Evolutionary conservation across 768 basidiomycete genomes (phyloP).

Genomic region (Suillus bovinus): DNA sequence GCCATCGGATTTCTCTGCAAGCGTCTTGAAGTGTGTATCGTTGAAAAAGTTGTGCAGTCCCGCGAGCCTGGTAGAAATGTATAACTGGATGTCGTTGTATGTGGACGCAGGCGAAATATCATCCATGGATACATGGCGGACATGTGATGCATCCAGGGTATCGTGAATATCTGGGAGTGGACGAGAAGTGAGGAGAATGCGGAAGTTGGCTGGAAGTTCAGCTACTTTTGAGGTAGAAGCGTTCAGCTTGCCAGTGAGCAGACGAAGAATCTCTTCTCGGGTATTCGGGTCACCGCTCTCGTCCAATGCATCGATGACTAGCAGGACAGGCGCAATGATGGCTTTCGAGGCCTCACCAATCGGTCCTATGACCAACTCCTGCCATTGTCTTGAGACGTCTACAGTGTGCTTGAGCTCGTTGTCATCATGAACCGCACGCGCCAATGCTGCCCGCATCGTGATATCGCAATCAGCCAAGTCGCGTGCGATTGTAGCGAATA

Average conservation of each 20-base stretch:
- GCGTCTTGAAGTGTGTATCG: neutral
- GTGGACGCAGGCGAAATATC: neutral
- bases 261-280: neutral
- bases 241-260: neutral
- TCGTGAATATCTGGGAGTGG: neutral
- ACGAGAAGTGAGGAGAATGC: neutral
- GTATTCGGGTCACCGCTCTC: neutral
- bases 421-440: neutral
- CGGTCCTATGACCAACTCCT: neutral
- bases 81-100: slow-evolving; percentile 3
- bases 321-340: neutral
- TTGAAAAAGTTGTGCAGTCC: neutral
- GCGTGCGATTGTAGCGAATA: neutral
- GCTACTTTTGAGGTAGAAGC: neutral
- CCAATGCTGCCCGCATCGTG: neutral
- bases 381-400: neutral
- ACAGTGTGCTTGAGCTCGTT: neutral
- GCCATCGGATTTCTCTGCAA: slow-evolving; percentile 6
- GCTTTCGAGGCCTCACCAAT: neutral
- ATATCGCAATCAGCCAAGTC: neutral
- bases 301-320: neutral
- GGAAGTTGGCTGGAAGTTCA: neutral
- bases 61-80: neutral
- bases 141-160: neutral
- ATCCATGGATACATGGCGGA: neutral